Percentiles rank a stretch among this genome's conserved stretches.
Conservation (phyloP, 257 asterid genomes). For the Ballota nigra region DNA sequence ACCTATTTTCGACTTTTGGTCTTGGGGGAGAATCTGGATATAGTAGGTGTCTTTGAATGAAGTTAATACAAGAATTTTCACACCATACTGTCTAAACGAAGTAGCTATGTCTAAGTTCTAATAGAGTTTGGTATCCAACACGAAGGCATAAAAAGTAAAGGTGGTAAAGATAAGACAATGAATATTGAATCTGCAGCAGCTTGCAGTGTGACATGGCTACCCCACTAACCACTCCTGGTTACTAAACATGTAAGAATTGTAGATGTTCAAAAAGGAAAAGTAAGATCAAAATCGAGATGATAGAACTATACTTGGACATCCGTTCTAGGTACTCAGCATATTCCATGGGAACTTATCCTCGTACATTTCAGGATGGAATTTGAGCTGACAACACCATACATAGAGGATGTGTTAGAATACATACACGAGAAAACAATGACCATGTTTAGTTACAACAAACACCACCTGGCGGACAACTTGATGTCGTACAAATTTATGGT, state of each 20-base stretch:
- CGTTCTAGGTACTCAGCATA: conserved; percentile 68
- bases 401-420: conserved; percentile 22
- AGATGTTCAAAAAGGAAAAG: conserved; percentile 7
- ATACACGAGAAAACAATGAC: conserved; percentile 15
- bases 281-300: conserved; percentile 5
- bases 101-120: conserved; percentile 22
- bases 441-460: too few relatives aligned
- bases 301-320: conserved; percentile 64
- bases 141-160: neutral
- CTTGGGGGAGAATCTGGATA: conserved; percentile 89
- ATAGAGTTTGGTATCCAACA: neutral
- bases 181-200: conserved; percentile 95
- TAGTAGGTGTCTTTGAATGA: conserved; percentile 93
- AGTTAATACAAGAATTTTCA: conserved; percentile 76
- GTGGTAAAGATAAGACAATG: conserved; percentile 15
- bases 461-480: conserved; percentile 85
- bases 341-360: conserved; percentile 95
- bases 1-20: conserved; percentile 87
- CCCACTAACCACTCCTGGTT: conserved; percentile 89
- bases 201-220: conserved; percentile 97
- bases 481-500: conserved; percentile 87
- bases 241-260: conserved; percentile 24
- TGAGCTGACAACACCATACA: conserved; percentile 58
- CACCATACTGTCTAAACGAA: conserved; percentile 70
- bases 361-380: conserved; percentile 71